These are phyloP conservation scores for Colletotrichum zoysiae DNA, from an alignment of 2,329 filamentous ascomycete species.

Conservation along the genomic window DNA sequence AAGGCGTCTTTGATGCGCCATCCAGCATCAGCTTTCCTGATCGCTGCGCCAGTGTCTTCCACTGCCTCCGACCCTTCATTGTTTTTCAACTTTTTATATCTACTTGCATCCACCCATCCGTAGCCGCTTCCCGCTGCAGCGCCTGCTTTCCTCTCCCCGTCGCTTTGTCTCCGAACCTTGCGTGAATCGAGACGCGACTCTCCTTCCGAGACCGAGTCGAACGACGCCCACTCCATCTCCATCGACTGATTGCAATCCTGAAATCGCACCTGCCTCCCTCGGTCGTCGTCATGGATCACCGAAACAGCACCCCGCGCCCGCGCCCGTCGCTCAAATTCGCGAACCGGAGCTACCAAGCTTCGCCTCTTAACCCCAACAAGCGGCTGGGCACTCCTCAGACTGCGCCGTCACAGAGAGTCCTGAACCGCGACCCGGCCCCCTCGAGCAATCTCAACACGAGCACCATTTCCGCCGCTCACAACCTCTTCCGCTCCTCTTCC, in stretches of 20 bases:
- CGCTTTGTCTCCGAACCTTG: slow-evolving; percentile 35
- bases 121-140: slow-evolving; percentile 29
- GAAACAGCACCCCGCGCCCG: slow-evolving; percentile 53
- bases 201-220: slow-evolving; percentile 30
- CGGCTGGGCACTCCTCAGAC: slow-evolving; percentile 55
- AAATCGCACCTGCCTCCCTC: background rate
- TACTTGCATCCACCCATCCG: background rate
- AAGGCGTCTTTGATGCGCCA: slow-evolving; percentile 39
- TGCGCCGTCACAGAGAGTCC: slow-evolving; percentile 52
- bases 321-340: slow-evolving; percentile 59
- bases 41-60: slow-evolving; percentile 33
- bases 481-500: slow-evolving; percentile 58
- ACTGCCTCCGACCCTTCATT: slow-evolving; percentile 14
- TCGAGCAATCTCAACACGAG: slow-evolving; percentile 53
- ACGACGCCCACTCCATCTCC: slow-evolving; percentile 25
- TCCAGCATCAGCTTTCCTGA: slow-evolving; percentile 37
- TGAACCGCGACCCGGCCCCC: slow-evolving; percentile 53
- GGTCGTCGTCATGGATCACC: slow-evolving; percentile 41
- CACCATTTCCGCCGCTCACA: slow-evolving; percentile 53
- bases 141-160: slow-evolving; percentile 19
- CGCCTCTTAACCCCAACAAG: slow-evolving; percentile 52
- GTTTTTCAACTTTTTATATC: background rate
- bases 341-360: slow-evolving; percentile 56
- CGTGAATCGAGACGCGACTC: slow-evolving; percentile 39
- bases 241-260: slow-evolving; percentile 26